These are phyloP conservation scores for Meyerozyma athensensis DNA, from an alignment of 1,139 yeast genomes.

Conservation along the genomic window DNA sequence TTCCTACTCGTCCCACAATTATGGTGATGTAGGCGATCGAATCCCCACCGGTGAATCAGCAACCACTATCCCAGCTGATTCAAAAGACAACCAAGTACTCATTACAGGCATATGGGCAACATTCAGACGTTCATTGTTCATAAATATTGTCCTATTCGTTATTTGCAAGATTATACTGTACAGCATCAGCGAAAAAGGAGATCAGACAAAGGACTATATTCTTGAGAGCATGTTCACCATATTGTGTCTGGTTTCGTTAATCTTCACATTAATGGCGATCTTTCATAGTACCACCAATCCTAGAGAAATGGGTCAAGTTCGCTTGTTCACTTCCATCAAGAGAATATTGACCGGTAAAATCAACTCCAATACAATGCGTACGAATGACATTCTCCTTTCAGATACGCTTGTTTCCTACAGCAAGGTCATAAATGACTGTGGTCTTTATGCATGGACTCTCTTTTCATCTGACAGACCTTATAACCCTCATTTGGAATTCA, in stretches of 20 bases:
- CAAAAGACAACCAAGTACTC: constrained; percentile 28
- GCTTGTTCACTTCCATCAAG: constrained; percentile 44
- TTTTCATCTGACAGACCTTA: constrained; percentile 22
- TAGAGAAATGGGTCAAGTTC: constrained; percentile 31
- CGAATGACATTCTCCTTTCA: constrained; percentile 74
- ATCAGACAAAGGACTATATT: not conserved
- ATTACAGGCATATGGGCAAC: constrained; percentile 31
- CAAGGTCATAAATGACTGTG: constrained; percentile 68
- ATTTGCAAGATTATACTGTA: constrained; percentile 18
- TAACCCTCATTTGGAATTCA: constrained; percentile 40
- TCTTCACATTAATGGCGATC: not conserved
- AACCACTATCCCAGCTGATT: constrained; percentile 27
- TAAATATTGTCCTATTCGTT: constrained; percentile 20
- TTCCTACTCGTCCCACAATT: constrained; percentile 37
- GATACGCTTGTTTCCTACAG: constrained; percentile 80
- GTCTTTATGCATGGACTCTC: constrained; percentile 38
- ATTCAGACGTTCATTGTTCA: constrained; percentile 18
- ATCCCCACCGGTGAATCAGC: constrained; percentile 31
- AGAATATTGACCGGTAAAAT: constrained; percentile 56
- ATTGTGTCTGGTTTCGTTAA: not conserved
- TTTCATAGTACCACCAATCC: not conserved
- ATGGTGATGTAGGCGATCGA: constrained; percentile 23
- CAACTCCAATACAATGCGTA: constrained; percentile 51
- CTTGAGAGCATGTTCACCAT: not conserved
- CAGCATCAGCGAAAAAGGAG: not conserved